phyloP scores from a whole-genome alignment of 768 basidiomycete genomes.

The Hypholoma sublateritium region DNA sequence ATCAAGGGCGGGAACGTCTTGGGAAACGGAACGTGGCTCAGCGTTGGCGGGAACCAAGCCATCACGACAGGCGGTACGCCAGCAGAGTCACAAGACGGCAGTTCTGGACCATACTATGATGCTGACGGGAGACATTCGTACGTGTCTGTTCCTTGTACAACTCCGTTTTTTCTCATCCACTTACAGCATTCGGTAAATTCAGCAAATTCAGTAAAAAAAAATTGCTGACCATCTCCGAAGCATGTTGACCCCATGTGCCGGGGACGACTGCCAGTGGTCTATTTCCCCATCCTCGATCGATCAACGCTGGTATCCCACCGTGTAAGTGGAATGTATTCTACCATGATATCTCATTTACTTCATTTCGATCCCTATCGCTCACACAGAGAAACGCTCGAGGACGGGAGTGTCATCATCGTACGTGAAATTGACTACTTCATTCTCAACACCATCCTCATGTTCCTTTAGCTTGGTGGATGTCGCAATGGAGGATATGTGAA shows the following conservation, averaged over 20 bases:
- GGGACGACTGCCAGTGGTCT: conserved; percentile 56
- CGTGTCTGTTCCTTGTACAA: conserved; percentile 19
- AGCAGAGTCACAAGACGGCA: conserved; percentile 45
- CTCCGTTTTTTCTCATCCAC: background rate
- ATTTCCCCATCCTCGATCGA: conserved; percentile 42
- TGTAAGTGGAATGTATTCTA: conserved; percentile 39
- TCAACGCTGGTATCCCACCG: conserved; percentile 73
- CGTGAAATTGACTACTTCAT: conserved; percentile 14
- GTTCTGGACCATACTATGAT: conserved; percentile 48
- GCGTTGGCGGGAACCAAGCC: conserved; percentile 72
- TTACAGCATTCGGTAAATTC: conserved; percentile 42
- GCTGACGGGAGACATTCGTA: conserved; percentile 59
- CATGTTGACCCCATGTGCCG: conserved; percentile 64
- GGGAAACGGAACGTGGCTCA: conserved; percentile 79
- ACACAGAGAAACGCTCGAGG: conserved; percentile 57
- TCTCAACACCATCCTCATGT: background rate
- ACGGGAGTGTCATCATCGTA: conserved; percentile 62
- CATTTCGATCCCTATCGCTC: background rate
- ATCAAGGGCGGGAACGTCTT: conserved; percentile 53
- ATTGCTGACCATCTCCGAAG: conserved; percentile 27
- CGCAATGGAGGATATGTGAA: conserved; percentile 72
- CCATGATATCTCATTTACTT: background rate
- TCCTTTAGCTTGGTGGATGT: conserved; percentile 53
- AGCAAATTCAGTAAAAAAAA: no score
- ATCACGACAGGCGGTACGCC: conserved; percentile 56